Percentiles rank a stretch among this genome's conserved stretches.
phyloP scores from a whole-genome alignment of 2,329 filamentous ascomycete genomes.

The Arthrobotrys musiformis region DNA sequence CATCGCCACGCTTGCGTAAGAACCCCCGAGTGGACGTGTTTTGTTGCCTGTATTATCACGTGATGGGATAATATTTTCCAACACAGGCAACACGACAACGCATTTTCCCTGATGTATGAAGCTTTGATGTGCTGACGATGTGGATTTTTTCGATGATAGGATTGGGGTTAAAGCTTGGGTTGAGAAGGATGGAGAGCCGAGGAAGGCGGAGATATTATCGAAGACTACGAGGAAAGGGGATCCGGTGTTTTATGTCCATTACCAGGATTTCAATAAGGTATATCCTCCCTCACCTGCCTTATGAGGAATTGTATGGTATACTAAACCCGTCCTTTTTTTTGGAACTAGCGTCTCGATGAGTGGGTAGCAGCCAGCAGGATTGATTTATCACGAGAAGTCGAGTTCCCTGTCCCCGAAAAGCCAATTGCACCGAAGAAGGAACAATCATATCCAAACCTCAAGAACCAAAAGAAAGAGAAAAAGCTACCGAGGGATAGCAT shows the following conservation, averaged over 20 bases:
- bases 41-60: conserved; percentile 61
- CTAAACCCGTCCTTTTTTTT: conserved; percentile 9
- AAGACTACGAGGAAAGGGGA: conserved; percentile 90
- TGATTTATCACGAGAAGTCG: conserved; percentile 88
- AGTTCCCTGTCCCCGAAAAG: conserved; percentile 94
- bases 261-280: conserved; percentile 97
- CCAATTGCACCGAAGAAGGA: conserved; percentile 63
- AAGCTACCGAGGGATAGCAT: conserved; percentile 58
- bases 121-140: conserved; percentile 55
- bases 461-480: conserved; percentile 61
- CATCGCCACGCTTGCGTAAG: conserved; percentile 53
- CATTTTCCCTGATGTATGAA: not conserved
- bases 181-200: conserved; percentile 82
- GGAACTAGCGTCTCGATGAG: conserved; percentile 74
- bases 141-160: conserved; percentile 63
- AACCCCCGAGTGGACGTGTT: conserved; percentile 51
- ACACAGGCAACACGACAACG: conserved; percentile 52
- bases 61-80: conserved; percentile 2
- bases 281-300: conserved; percentile 65
- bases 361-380: conserved; percentile 87
- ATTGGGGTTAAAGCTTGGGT: conserved; percentile 76
- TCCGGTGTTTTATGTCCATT: conserved; percentile 93
- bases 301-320: not conserved
- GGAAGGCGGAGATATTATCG: conserved; percentile 95
- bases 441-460: conserved; percentile 61